Conservation (phyloP, 140 eudicot species). For the Stevia rebaudiana region DNA sequence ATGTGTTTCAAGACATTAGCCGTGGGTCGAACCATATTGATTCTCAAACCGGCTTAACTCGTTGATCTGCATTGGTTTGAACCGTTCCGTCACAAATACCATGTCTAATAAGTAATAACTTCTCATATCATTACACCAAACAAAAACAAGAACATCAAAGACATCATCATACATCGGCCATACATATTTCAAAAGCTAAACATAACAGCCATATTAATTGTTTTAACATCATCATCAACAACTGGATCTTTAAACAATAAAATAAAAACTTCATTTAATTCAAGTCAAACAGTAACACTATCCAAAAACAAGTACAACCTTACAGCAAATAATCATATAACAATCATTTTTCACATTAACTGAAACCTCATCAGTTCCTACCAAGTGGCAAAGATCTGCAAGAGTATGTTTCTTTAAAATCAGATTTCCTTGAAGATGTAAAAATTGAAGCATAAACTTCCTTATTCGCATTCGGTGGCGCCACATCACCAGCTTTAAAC, state of each 20-base stretch:
- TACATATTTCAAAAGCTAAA: not conserved
- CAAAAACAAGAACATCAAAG: not conserved
- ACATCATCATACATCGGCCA: not conserved
- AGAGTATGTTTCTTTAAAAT: constrained; percentile 71
- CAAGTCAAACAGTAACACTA: constrained; percentile 3
- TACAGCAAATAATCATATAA: constrained; percentile 9
- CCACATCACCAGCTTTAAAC: constrained; percentile 66
- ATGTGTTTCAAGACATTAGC: no score
- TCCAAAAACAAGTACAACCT: constrained; percentile 9
- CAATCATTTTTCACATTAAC: constrained; percentile 9
- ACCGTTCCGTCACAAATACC: no score
- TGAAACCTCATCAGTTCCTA: constrained; percentile 47
- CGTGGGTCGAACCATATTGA: not conserved
- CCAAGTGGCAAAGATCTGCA: constrained; percentile 94
- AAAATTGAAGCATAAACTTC: constrained; percentile 81
- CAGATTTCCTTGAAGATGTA: constrained; percentile 76
- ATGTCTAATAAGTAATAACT: not conserved
- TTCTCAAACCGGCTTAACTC: no score
- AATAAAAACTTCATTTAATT: not conserved
- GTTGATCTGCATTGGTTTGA: no score
- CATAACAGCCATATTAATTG: not conserved
- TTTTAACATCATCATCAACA: constrained; percentile 13
- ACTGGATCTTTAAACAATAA: not conserved
- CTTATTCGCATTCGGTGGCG: constrained; percentile 64
- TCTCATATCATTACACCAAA: not conserved